Evolutionary conservation across 2,329 filamentous ascomycete species (phyloP), one percentile per base, ranked within the genome.

Genomic region (Fusarium sp.): DNA sequence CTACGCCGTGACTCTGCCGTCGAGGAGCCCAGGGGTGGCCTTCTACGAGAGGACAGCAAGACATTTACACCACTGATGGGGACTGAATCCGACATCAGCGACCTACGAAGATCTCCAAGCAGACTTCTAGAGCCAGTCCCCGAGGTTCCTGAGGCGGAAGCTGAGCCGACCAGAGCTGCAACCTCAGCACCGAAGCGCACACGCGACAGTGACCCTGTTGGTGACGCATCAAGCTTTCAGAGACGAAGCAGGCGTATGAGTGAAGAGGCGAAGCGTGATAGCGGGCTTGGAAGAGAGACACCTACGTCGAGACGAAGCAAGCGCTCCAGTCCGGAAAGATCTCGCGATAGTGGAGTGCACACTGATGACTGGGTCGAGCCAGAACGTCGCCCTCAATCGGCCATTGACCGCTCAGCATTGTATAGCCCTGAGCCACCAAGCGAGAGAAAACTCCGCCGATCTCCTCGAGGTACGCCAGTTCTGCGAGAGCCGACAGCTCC

Each of bases 331-430:
- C 75, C 80, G 20, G 77, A 80, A 30, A 72, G 76, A 30, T 77
- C 80, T 48, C 82, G 84, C 43, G 87, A 89, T 71, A 89, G 87
- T 75, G 86, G 85, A 26, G 83, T 88, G 30, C 84, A 88, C 68
- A 78, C 87, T 43, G 82, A 81, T 22, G 84, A 87, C 40, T 80
- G 78, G 79, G 66, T 74, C n/a, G 82, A 82, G 33, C 44, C 62
- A 14, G 57, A 63, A 20, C 44, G 49, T 70, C 62, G 71, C 68
- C 59, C 56, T 67, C 64, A 71, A 69, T 60, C 56, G 66, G 54
- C 41, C 55, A 56, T 44, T 33, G 71, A 73, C 37, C 68, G 54
- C 9, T 50, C 62, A n/a, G 56, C 62, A 53, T 43, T 73, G 55
- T 68, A 73, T 44, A 76, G 75, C 33, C 74, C 77, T 28, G 74